These are phyloP conservation scores for Lactifluus piperatus DNA, from an alignment of 768 basidiomycete genomes.

Conservation along the genomic window DNA sequence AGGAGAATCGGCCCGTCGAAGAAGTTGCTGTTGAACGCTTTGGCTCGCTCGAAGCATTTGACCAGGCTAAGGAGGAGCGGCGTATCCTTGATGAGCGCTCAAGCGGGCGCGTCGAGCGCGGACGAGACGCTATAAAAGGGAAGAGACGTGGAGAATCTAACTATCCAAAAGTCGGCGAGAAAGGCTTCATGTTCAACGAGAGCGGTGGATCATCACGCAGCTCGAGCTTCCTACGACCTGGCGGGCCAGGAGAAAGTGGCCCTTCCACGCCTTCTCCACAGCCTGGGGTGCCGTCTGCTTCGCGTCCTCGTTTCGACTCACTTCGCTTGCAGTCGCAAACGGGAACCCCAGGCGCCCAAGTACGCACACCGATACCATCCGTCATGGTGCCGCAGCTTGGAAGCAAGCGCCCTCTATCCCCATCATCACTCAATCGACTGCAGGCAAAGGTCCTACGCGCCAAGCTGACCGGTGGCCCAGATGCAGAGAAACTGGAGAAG, in stretches of 20 bases:
- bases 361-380: conserved; percentile 80
- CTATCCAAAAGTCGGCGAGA: conserved; percentile 34
- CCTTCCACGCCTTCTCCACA: conserved; percentile 50
- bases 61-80: conserved; percentile 83
- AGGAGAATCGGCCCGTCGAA: conserved; percentile 64
- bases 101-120: conserved; percentile 36
- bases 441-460: conserved; percentile 92
- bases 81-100: conserved; percentile 79
- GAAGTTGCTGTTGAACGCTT: conserved; percentile 86
- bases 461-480: conserved; percentile 72
- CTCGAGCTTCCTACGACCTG: conserved; percentile 81
- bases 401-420: conserved; percentile 47
- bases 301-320: conserved; percentile 49
- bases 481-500: conserved; percentile 68
- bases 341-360: conserved; percentile 48
- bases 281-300: conserved; percentile 26
- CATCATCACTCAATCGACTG: conserved; percentile 79
- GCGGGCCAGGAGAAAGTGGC: conserved; percentile 44
- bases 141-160: conserved; percentile 23
- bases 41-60: conserved; percentile 74
- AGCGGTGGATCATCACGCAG: conserved; percentile 71
- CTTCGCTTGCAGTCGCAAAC: conserved; percentile 53
- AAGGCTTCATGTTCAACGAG: conserved; percentile 63
- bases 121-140: conserved; percentile 33
- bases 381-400: conserved; percentile 67